phyloP scores from a whole-genome alignment of 148 eudicot genomes.

The Amaranthus hypochondriacus region DNA sequence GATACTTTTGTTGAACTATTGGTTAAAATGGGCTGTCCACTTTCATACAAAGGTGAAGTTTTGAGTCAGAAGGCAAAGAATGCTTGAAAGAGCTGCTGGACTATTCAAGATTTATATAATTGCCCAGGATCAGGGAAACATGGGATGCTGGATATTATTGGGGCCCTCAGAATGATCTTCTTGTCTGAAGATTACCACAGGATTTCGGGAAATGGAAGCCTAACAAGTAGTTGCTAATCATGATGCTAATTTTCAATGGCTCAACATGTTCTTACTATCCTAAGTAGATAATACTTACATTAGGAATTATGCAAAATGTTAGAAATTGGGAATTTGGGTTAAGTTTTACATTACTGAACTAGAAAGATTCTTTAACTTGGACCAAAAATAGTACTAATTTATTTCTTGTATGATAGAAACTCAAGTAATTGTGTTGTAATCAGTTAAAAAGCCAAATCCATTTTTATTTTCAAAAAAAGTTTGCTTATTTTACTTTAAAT shows the following conservation, averaged over 20 bases:
- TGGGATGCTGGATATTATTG: conserved; percentile 24
- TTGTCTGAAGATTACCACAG: conserved; percentile 25
- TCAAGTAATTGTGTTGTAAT: neutral
- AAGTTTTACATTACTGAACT: neutral
- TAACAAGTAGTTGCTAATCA: conserved; percentile 15
- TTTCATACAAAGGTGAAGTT: conserved; percentile 7
- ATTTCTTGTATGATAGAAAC: conserved; percentile 14
- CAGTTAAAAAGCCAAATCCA: no score
- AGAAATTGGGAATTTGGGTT: no score
- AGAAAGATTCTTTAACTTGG: neutral
- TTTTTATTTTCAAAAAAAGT: no score
- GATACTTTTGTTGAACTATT: no score
- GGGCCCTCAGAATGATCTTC: conserved; percentile 24
- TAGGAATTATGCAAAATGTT: no score
- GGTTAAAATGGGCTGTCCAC: neutral
- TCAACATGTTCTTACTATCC: no score
- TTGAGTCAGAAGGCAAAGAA: conserved; percentile 21
- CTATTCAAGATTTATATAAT: neutral
- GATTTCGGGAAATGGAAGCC: conserved; percentile 22
- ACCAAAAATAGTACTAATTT: neutral
- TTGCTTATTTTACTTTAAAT: no score
- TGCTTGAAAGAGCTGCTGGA: conserved; percentile 11
- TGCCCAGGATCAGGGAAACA: conserved; percentile 19
- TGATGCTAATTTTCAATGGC: conserved; percentile 9
- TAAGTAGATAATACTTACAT: no score